These are phyloP conservation scores for Triangularia setosa DNA, from an alignment of 2,329 filamentous ascomycete species.

Conservation along the genomic window DNA sequence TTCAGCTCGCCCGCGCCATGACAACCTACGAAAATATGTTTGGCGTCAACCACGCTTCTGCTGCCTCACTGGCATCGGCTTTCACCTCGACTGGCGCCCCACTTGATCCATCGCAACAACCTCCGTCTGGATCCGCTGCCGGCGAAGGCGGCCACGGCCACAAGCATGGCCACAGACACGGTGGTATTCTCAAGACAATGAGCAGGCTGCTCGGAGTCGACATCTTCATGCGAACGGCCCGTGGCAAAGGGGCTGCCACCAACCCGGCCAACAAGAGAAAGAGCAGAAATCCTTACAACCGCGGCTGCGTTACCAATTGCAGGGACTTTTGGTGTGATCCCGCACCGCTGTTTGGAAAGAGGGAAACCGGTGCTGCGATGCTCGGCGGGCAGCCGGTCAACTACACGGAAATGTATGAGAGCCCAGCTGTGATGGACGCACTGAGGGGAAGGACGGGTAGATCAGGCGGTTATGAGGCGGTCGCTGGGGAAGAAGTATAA, in stretches of 20 bases:
- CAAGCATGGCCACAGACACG: constrained; percentile 42
- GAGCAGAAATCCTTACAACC: constrained; percentile 74
- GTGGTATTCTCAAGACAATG: constrained; percentile 72
- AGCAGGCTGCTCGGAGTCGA: constrained; percentile 83
- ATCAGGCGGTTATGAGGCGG: constrained; percentile 59
- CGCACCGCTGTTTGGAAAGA: constrained; percentile 71
- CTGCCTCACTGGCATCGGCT: constrained; percentile 60
- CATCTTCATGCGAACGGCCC: constrained; percentile 88
- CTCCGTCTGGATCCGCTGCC: constrained; percentile 51
- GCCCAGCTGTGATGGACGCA: constrained; percentile 63
- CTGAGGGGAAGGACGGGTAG: constrained; percentile 39
- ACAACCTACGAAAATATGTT: constrained; percentile 98
- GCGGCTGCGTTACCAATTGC: constrained; percentile 83
- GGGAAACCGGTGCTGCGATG: constrained; percentile 69
- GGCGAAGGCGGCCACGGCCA: constrained; percentile 39
- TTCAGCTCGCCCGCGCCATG: constrained; percentile 87
- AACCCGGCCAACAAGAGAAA: constrained; percentile 51
- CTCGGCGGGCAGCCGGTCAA: constrained; percentile 77
- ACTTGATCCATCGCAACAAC: constrained; percentile 61
- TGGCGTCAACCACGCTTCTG: constrained; percentile 61
- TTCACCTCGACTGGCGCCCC: constrained; percentile 76
- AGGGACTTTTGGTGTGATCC: constrained; percentile 95
- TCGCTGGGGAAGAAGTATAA: constrained; percentile 48
- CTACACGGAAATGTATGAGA: constrained; percentile 87
- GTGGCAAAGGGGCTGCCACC: constrained; percentile 69